Base-by-base conservation (phyloP, 1,139 yeast genomes). In the Tardiomyces blankii region DNA sequence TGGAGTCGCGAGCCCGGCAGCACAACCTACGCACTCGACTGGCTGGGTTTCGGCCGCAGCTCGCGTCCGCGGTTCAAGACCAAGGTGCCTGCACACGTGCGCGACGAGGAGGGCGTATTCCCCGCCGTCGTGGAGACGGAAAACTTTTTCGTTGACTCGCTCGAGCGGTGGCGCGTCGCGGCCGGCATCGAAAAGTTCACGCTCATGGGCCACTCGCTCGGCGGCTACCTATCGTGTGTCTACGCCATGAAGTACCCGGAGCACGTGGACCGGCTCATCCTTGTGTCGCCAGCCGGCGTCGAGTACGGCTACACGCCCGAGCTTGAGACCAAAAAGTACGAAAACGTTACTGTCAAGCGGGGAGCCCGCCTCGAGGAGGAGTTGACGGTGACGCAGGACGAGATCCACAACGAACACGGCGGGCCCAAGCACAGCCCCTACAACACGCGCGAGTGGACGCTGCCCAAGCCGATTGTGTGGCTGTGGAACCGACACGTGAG, bases 221-320 rank as follows among this genome's bases (percentile, higher is more conserved):
- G 98, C 18, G 97, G 96, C 0, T 88, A 88, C 57, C 66, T 91
- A 48, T 80, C 91, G 19, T 75, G 83, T 50, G 79, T 85, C 11
- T 91, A 91, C 61, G 80, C 91, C 7, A 56, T 81, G 55, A 80
- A 80, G 54, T 82, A 86, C 60, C 93, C 95, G 0, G 69, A 74
- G 1, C 69, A 73, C 2, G 73, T 91, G 13, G 68, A 75, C 21
- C 77, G 78, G 51, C 68, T 91, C 49, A 73, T 87, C 32, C 69
- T 91, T 38, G 79, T 86, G 2, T 84, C 95, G 1, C 98, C 98
- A 0, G 94, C 89, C 0, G 97, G 96, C 0, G 84, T 91, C 3
- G 53, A 52, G 39, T 56, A 66, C 1, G 52, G 64, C 35, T 60
- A 65, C 0, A 50, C 53, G 16, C 49, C 50, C 14, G 49, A 48